Evolutionary conservation across 495 filamentous ascomycete genomes (phyloP), one percentile per base, ranked within the genome.

Genomic region (Neurospora sp.): DNA sequence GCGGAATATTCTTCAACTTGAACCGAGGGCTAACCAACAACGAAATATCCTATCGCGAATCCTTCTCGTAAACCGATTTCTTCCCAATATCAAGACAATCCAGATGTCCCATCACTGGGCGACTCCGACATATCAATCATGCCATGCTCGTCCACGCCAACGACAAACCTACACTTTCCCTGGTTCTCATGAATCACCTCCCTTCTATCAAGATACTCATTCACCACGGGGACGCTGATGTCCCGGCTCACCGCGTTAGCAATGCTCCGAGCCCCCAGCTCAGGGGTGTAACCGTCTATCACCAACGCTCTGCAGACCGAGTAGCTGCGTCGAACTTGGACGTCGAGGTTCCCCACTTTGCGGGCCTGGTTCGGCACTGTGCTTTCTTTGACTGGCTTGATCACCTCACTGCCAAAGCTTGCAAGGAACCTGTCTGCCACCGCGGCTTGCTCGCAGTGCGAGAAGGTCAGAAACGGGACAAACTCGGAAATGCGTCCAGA

Each of bases 261-360:
- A 44, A 84, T 76, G 61, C 83, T 84, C 14, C 80, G 79, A 6
- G 82, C 83, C 3, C 84, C 84, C 27, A 84, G 75, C 40, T 35
- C 31, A 35, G 31, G 31, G 31, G 31, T 35, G 31, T 35, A 35
- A 0, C 31, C 31, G 31, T 35, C 3, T 0, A 0, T 35, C 31
- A 35, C 31, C 31, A 35, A 35, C 0, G 31, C 31, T 35, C 31
- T 35, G 31, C 31, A 35, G 31, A 35, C 31, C 31, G 31, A 35
- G 31, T 35, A 35, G 31, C 31, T 35, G 31, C 31, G 31, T 35
- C 31, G 3, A 35, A 84, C 76, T 27, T 77, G 31, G 31, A 35
- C 31, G 3, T 35, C 31, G 31, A 35, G 31, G 31, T 35, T 0
- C 31, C 31, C 31, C 31, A 35, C 31, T 35, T 0, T 0, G 0